Conservation (phyloP, 2,329 filamentous ascomycete genomes). For the Nectriaceae sp. region DNA sequence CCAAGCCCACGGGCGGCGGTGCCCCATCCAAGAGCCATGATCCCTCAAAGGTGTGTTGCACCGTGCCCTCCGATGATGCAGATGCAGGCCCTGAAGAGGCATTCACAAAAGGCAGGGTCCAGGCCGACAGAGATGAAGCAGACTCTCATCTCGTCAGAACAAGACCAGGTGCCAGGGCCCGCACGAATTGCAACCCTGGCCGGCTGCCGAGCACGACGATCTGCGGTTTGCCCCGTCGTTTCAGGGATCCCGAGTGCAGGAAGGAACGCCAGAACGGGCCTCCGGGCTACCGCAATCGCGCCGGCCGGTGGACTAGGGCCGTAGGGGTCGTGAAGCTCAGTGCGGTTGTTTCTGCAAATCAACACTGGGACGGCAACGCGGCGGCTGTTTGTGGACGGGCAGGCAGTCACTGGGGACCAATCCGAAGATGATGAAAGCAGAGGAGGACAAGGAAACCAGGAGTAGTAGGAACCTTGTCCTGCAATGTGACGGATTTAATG, state of each 20-base stretch:
- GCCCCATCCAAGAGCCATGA: background rate
- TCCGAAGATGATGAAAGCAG: background rate
- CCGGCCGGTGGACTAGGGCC: slow-evolving; percentile 12
- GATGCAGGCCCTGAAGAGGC: slow-evolving; percentile 21
- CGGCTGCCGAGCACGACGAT: slow-evolving; percentile 27
- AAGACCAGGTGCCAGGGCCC: slow-evolving; percentile 13
- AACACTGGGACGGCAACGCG: slow-evolving; percentile 22
- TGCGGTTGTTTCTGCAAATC: slow-evolving; percentile 14
- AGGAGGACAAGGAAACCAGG: no score
- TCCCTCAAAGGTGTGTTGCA: slow-evolving; percentile 17
- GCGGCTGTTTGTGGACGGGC: slow-evolving; percentile 21
- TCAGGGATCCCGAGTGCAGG: background rate
- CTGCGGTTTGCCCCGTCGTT: slow-evolving; percentile 18
- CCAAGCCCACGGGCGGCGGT: background rate
- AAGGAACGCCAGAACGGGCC: slow-evolving; percentile 8
- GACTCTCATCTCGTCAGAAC: slow-evolving; percentile 21
- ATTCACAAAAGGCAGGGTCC: slow-evolving; percentile 16
- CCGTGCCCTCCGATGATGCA: slow-evolving; percentile 27
- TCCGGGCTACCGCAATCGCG: slow-evolving; percentile 19
- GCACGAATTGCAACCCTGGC: slow-evolving; percentile 22
- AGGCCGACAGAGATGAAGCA: slow-evolving; percentile 28
- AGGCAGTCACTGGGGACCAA: background rate
- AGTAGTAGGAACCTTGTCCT: no score
- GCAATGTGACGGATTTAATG: no score
- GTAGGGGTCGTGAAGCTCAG: background rate